Percentiles rank a stretch among this genome's conserved stretches.
Conservation (phyloP, 352 stramenopile species). For the Phytophthora sp. region DNA sequence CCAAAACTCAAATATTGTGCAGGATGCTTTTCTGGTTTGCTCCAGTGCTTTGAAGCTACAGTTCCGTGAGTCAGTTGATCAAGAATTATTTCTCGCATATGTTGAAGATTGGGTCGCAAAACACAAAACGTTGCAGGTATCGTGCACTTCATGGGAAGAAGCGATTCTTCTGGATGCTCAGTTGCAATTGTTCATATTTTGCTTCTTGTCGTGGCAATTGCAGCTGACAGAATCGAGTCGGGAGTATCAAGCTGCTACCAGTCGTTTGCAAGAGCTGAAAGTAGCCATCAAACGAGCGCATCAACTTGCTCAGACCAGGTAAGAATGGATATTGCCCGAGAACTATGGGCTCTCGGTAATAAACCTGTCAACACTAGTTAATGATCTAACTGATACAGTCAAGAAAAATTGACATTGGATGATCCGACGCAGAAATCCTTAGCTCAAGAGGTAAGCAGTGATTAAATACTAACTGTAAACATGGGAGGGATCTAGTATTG, state of each 20-base stretch:
- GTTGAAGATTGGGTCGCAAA: constrained; percentile 53
- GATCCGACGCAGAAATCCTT: constrained; percentile 29
- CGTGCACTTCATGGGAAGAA: too few relatives aligned
- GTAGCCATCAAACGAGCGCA: constrained; percentile 28
- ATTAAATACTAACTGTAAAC: not conserved
- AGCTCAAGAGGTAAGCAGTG: constrained; percentile 36
- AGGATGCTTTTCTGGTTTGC: constrained; percentile 66
- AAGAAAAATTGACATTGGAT: constrained; percentile 36
- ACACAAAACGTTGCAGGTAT: constrained; percentile 37
- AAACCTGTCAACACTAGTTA: too few relatives aligned
- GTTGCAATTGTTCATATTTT: not conserved
- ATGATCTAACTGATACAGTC: constrained; percentile 11
- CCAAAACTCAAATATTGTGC: not conserved
- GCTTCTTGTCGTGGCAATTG: not conserved
- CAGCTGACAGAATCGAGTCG: constrained; percentile 25
- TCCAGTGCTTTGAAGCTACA: constrained; percentile 66
- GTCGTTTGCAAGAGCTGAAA: constrained; percentile 26
- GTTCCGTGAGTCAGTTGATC: constrained; percentile 56
- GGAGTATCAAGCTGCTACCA: constrained; percentile 27
- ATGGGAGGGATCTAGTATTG: not conserved
- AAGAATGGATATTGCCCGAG: not conserved
- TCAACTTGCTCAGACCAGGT: constrained; percentile 28
- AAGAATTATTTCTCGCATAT: constrained; percentile 67
- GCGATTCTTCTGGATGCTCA: not conserved
- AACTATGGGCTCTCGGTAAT: too few relatives aligned